Conservation (phyloP, 805 yeast genomes). For the Pichia thaimueangensis region DNA sequence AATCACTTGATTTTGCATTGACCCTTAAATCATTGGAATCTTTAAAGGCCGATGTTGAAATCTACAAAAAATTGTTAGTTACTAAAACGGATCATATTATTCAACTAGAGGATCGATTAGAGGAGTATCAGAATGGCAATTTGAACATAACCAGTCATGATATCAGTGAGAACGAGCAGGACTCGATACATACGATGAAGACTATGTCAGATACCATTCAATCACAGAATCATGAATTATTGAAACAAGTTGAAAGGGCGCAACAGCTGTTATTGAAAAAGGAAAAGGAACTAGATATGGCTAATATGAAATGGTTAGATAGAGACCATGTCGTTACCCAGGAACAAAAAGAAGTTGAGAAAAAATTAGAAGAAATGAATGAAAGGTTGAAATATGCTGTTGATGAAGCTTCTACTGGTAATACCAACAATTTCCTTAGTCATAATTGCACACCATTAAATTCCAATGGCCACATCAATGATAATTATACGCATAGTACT, state of each 20-base stretch:
- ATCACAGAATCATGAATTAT: constrained; percentile 2
- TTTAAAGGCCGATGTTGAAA: constrained; percentile 5
- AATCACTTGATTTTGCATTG: not conserved
- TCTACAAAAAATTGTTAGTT: constrained; percentile 8
- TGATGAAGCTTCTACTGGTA: not conserved
- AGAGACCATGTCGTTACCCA: constrained; percentile 1
- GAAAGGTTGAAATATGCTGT: constrained; percentile 3
- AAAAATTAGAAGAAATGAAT: constrained; percentile 6
- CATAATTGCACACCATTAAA: too few relatives aligned
- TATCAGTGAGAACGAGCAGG: not conserved
- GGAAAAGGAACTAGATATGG: not conserved
- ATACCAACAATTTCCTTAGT: too few relatives aligned
- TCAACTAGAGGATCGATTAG: constrained; percentile 5
- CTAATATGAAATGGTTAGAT: not conserved
- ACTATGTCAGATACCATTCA: constrained; percentile 7
- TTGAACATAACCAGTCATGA: not conserved
- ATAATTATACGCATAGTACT: too few relatives aligned
- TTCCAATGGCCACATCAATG: too few relatives aligned
- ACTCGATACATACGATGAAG: not conserved
- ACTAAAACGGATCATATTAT: constrained; percentile 8
- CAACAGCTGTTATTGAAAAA: not conserved
- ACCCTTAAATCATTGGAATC: not conserved
- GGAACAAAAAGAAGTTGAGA: constrained; percentile 8
- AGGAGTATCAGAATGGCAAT: not conserved
- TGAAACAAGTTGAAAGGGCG: constrained; percentile 6